Evolutionary conservation across 192 early-diverging fungal species (phyloP), one percentile per base, ranked within the genome.

Genomic region (Coemansia sp.): DNA sequence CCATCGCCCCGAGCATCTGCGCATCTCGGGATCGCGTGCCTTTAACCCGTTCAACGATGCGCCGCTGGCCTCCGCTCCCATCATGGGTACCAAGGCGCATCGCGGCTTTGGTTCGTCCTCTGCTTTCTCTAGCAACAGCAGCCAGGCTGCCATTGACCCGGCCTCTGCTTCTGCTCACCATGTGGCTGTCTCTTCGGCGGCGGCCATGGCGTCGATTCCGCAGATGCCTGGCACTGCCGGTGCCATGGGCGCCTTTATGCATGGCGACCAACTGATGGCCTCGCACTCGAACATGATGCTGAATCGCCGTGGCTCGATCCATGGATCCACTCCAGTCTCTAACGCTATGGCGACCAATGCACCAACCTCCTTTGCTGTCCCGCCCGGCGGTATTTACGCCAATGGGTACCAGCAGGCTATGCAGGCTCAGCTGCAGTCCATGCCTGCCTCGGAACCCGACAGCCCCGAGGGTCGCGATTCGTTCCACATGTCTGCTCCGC

Each of bases 41-140:
- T 81, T 81, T 62, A 75, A 81, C 29, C 78, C 68, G 19, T 75
- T 75, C 57, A 81, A 74, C 57, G 78, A 81, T 38, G 53, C 41
- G 10, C 71, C 78, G 32, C 35, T 81, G 64, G 69, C 68, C 3
- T 81, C 78, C 2, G 78, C 78, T 11, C 78, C 78, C n/a, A 72
- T 81, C 32, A 68, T 75, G 29, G 78, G 78, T 29, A 57, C 77
- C 40, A 55, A 32, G 56, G 42, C 58, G 26, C 72, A 69, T 29
- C 53, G 37, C 26, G n/a, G 58, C 18, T 70, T 73, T 32, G 40
- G 72, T 48, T 66, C 52, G 38, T 60, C 69, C 11, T 73, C 76
- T 26, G 76, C 76, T 0, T 73, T 80, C 19, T 68, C 76, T 4
- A 67, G 52, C 34, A 62, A 42, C 34, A 62, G 50, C 24, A 63